Percentiles rank a stretch among this genome's conserved stretches.
Conservation (phyloP, 805 yeast genomes). For the Starmerella geochares region DNA sequence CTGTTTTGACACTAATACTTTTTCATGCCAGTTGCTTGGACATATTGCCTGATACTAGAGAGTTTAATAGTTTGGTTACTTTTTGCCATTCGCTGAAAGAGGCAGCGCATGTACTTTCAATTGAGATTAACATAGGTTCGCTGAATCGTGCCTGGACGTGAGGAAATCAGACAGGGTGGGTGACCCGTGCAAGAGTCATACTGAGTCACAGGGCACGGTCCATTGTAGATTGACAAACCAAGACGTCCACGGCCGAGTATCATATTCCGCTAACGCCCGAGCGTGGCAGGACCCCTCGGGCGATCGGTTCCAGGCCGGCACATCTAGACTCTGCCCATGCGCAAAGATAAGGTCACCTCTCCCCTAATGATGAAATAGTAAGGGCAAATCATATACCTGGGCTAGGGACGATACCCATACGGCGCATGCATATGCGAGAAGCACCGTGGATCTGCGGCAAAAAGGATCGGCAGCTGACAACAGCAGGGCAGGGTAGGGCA, state of each 20-base stretch:
- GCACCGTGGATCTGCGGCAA: slow-evolving; percentile 1
- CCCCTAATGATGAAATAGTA: neutral
- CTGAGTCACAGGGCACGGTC: slow-evolving; percentile 1
- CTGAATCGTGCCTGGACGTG: neutral
- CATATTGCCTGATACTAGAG: too few relatives aligned
- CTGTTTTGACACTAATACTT: too few relatives aligned
- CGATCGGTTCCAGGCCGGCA: neutral
- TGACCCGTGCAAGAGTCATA: neutral
- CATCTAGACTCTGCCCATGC: neutral
- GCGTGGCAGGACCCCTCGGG: neutral
- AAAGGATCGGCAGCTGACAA: slow-evolving; percentile 7
- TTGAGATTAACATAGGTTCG: neutral
- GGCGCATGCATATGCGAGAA: slow-evolving; percentile 3
- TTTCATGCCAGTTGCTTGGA: too few relatives aligned
- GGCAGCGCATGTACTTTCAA: too few relatives aligned
- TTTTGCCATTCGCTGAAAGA: too few relatives aligned
- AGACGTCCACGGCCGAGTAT: too few relatives aligned
- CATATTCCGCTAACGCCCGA: too few relatives aligned
- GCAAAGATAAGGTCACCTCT: slow-evolving; percentile 3
- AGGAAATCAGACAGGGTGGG: neutral
- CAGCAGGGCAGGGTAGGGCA: slow-evolving; percentile 5
- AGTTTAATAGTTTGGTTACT: too few relatives aligned
- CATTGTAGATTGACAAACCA: too few relatives aligned
- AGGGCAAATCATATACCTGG: neutral
- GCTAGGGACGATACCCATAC: neutral